phyloP scores from a whole-genome alignment of 805 yeast species.

The Wickerhamiella parazyma region DNA sequence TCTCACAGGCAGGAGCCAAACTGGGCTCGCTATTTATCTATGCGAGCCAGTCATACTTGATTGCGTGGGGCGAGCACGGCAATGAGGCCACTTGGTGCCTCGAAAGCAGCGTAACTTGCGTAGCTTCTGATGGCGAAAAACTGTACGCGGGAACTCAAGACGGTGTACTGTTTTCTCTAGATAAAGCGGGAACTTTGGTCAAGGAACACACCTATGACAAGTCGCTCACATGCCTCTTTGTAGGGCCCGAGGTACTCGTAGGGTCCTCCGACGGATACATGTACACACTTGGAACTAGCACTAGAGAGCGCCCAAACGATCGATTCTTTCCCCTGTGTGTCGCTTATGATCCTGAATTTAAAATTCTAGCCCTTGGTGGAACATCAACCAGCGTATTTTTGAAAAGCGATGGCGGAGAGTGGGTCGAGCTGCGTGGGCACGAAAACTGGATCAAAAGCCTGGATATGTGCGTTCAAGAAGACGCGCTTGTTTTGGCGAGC shows the following conservation, averaged over 20 bases:
- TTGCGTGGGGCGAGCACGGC: constrained; percentile 5
- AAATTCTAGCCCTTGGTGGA: constrained; percentile 24
- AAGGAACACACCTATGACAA: constrained; percentile 24
- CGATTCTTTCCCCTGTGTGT: constrained; percentile 5
- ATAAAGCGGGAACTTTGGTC: constrained; percentile 45
- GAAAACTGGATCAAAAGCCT: constrained; percentile 91
- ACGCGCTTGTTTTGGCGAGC: constrained; percentile 53
- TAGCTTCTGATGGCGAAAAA: constrained; percentile 52
- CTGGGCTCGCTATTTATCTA: constrained; percentile 2
- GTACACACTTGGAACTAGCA: background rate
- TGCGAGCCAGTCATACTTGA: constrained; percentile 6
- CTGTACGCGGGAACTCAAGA: constrained; percentile 57
- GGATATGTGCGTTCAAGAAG: constrained; percentile 41
- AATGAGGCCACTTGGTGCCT: constrained; percentile 23
- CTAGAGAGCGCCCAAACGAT: background rate
- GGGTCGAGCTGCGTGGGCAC: constrained; percentile 55
- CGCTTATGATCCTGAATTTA: constrained; percentile 11
- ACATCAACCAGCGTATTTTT: constrained; percentile 35
- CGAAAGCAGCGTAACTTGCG: constrained; percentile 44
- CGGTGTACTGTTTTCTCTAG: constrained; percentile 31
- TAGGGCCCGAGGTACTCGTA: constrained; percentile 38
- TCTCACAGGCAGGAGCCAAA: constrained; percentile 10
- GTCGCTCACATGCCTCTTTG: constrained; percentile 49
- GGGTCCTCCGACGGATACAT: constrained; percentile 49
- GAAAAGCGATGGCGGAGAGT: constrained; percentile 20